Evolutionary conservation across 176 grass and related monocot species (phyloP).

Genomic region (Lolium rigidum): DNA sequence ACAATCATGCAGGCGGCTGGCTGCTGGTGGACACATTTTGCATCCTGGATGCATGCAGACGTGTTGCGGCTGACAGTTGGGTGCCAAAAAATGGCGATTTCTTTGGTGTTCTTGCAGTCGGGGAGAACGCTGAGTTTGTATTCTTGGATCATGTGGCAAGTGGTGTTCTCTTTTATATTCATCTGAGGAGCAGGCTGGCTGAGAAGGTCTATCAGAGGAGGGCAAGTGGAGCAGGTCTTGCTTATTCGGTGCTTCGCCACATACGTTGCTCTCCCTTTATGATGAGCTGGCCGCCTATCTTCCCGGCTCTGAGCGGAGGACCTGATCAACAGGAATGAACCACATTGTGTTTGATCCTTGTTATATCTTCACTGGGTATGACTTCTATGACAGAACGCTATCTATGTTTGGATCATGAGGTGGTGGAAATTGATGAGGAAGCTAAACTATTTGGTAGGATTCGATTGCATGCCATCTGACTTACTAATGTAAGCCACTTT

Average conservation of each 20-base stretch:
- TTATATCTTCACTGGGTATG: not conserved
- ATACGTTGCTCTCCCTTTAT: conserved; percentile 10
- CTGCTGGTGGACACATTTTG: conserved; percentile 1
- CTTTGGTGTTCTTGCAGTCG: not conserved
- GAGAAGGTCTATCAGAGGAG: not conserved
- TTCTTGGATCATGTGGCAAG: conserved; percentile 2
- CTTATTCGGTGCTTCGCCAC: not conserved
- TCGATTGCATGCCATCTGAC: too few species aligned
- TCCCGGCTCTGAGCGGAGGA: not conserved
- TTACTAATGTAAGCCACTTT: too few species aligned
- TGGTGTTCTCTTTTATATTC: not conserved
- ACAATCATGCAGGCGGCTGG: not conserved
- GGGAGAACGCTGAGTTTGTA: conserved; percentile 5
- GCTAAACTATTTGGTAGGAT: too few species aligned
- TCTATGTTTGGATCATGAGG: not conserved
- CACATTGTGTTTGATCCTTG: too few species aligned
- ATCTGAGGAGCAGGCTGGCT: conserved; percentile 7
- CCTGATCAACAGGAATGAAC: not conserved
- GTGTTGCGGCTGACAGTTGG: not conserved
- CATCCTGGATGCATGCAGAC: not conserved
- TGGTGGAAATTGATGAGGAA: not conserved
- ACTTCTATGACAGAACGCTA: not conserved
- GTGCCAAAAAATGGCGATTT: not conserved
- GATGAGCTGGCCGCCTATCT: conserved; percentile 15
- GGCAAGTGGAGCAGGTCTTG: not conserved